These are phyloP conservation scores for Chalciporus piperatus DNA, from an alignment of 768 basidiomycete species.

Conservation along the genomic window DNA sequence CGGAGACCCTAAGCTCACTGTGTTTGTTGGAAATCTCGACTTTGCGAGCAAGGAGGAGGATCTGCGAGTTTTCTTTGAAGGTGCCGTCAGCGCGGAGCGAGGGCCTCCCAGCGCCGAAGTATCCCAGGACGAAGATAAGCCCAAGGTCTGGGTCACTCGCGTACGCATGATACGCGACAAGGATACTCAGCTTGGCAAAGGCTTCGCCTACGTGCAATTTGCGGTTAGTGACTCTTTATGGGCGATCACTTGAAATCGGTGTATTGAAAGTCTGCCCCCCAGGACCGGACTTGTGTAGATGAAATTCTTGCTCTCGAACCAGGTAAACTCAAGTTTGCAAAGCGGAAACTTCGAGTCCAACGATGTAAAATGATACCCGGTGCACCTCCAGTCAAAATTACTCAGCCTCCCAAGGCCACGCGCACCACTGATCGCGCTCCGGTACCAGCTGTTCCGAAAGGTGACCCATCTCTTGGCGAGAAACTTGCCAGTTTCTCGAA, in stretches of 20 bases:
- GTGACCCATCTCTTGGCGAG: slow-evolving; percentile 79
- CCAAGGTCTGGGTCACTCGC: slow-evolving; percentile 65
- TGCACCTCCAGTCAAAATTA: slow-evolving; percentile 16
- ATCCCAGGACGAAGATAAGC: slow-evolving; percentile 33
- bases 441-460: slow-evolving; percentile 51
- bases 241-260: not conserved
- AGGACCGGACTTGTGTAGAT: slow-evolving; percentile 93
- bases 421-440: slow-evolving; percentile 2
- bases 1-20: slow-evolving; percentile 72
- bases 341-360: slow-evolving; percentile 88
- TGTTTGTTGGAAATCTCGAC: slow-evolving; percentile 93
- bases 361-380: slow-evolving; percentile 77
- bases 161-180: slow-evolving; percentile 90
- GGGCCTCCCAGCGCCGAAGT: slow-evolving; percentile 48
- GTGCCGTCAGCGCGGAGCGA: slow-evolving; percentile 63
- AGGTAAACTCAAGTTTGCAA: slow-evolving; percentile 82
- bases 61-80: slow-evolving; percentile 83
- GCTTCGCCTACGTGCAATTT: slow-evolving; percentile 92
- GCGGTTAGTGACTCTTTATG: slow-evolving; percentile 40
- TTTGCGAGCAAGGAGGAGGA: slow-evolving; percentile 92
- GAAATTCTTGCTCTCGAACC: slow-evolving; percentile 82
- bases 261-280: not conserved
- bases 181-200: slow-evolving; percentile 92
- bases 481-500: slow-evolving; percentile 76
- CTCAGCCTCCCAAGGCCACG: slow-evolving; percentile 3